Base-by-base conservation (phyloP, 2,329 filamentous ascomycete species). In the Colletotrichum sp. region DNA sequence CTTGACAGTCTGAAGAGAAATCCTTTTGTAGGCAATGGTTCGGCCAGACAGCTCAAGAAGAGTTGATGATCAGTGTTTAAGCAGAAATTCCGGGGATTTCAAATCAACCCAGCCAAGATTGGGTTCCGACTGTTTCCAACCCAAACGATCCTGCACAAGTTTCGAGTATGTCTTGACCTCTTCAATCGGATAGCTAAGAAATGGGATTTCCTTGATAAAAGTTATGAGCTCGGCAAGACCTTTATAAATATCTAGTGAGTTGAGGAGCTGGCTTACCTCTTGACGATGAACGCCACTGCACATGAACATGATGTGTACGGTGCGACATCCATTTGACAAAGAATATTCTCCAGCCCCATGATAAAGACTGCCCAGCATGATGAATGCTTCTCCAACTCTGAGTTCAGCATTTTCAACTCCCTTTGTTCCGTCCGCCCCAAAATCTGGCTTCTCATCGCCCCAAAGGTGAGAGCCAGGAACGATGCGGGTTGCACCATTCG, bases 81-180 rank as follows among this genome's bases (percentile, higher is more conserved):
- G 59, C 3, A 62, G 18, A 13, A 32, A 82, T 59, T 86, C 84
- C 0, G 84, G 84, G 26, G 81, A 83, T 74, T 82, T 83, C 57
- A 86, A 78, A 77, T 86, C 85, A 18, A 86, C 83, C 84, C 85
- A 86, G 2, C 84, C 85, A 34, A 86, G 72, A 70, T 86, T 86
- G 21, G 84, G 84, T 71, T 86, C 84, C 36, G 81, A 83, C 71
- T 86, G 83, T 75, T 83, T 85, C 84, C 84, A 86, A 2, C 84
- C 85, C 63, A 86, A 71, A 26, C 84, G 80, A 21, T 85, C 82
- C 52, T 82, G 81, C 18, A 85, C 84, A 5, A 86, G 66, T 64
- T 81, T 80, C 9, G 84, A 84, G 70, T 83, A 86, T 7, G 79
- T 82, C 78, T 81, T 85, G 62, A 86, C 84, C 6, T 86, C 83